These are phyloP conservation scores for Hypsizygus marmoreus DNA, from an alignment of 768 basidiomycete genomes.

Conservation along the genomic window DNA sequence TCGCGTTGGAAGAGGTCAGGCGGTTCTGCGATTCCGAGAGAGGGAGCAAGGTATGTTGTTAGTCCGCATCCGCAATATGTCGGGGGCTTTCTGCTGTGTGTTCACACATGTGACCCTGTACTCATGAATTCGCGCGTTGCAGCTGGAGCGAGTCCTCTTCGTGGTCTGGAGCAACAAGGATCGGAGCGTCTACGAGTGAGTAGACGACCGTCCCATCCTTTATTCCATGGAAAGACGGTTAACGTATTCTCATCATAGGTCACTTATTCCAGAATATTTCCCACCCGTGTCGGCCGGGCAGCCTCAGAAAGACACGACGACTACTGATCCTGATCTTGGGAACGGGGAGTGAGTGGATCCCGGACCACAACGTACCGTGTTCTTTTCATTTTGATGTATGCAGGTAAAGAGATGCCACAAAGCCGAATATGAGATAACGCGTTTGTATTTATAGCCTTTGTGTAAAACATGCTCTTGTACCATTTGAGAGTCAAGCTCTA, in stretches of 20 bases:
- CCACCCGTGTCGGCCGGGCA: conserved; percentile 33
- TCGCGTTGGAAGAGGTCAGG: conserved; percentile 64
- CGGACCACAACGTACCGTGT: no score
- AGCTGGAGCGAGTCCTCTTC: conserved; percentile 77
- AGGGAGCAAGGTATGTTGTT: conserved; percentile 45
- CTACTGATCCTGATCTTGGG: not conserved
- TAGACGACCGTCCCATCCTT: conserved; percentile 8
- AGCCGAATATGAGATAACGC: not conserved
- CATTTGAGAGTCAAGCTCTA: not conserved
- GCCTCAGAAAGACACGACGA: not conserved
- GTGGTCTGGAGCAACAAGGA: conserved; percentile 73
- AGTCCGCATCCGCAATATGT: no score
- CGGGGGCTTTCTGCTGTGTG: no score
- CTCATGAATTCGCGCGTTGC: conserved; percentile 1
- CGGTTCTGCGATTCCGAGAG: conserved; percentile 55
- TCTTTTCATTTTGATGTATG: no score
- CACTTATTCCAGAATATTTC: conserved; percentile 66
- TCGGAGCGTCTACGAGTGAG: conserved; percentile 65
- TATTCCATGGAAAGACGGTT: no score
- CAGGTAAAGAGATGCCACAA: not conserved
- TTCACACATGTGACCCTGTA: no score
- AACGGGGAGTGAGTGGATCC: not conserved
- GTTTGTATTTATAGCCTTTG: conserved; percentile 5
- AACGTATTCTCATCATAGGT: conserved; percentile 20
- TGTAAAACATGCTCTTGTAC: conserved; percentile 9